These are phyloP conservation scores for Pugionium dolabratum DNA, from an alignment of 345 rosid species.

Conservation along the genomic window DNA sequence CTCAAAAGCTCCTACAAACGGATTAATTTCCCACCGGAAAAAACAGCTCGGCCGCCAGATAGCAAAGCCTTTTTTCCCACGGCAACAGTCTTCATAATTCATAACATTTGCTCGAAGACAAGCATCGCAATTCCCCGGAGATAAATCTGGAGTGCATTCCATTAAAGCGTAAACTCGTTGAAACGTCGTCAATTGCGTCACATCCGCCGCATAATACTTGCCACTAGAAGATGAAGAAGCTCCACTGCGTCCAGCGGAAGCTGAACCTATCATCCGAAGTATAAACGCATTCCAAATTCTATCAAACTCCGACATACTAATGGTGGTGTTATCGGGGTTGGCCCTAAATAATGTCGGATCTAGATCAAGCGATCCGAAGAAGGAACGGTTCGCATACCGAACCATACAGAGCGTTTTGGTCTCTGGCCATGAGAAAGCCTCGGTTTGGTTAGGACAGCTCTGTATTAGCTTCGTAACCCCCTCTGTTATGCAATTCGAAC, in stretches of 20 bases:
- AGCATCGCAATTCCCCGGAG: conserved; percentile 18
- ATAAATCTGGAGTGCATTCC: conserved; percentile 35
- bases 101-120: conserved; percentile 14
- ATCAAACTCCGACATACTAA: too few species aligned
- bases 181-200: neutral
- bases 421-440: conserved; percentile 43
- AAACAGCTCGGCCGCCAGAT: conserved; percentile 23
- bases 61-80: conserved; percentile 15
- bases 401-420: conserved; percentile 36
- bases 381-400: conserved; percentile 45
- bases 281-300: too few species aligned
- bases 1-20: conserved; percentile 33
- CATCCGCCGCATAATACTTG: conserved; percentile 8
- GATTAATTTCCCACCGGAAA: conserved; percentile 38
- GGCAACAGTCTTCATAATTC: neutral
- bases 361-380: conserved; percentile 9
- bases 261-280: too few species aligned
- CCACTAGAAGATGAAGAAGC: conserved; percentile 2
- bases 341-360: neutral
- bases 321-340: too few species aligned
- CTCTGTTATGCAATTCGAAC: conserved; percentile 36
- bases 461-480: neutral
- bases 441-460: conserved; percentile 36
- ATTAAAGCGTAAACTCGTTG: conserved; percentile 26
- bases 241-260: too few species aligned